Evolutionary conservation across 208 protist genomes (phyloP), one percentile per base, ranked within the genome.

Genomic region (Trypanosoma avium): DNA sequence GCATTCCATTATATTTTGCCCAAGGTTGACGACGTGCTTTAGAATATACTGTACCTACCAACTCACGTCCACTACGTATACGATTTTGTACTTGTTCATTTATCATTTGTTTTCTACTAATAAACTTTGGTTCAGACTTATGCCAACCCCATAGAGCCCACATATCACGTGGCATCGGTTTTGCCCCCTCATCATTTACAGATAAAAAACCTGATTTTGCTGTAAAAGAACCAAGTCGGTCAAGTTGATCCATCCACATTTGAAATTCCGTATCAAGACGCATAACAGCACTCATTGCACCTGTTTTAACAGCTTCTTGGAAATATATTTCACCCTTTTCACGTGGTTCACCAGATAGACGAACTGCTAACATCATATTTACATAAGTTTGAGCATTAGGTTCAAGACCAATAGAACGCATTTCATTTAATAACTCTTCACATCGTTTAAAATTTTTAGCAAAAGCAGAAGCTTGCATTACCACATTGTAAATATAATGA

Each of bases 241-340:
- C 82, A 4, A 96, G 67, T 66, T 96, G 91, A 57, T 93, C 83
- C 86, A 93, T 88, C 88, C 91, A 96, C 91, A 96, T 96, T 21
- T 57, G 54, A 54, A 94, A 92, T 76, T 96, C 91, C 9, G 85
- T 92, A 61, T 96, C 91, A n/a, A 92, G 70, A 6, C 91, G 78
- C 81, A 94, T 83, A 0, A 94, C 81, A 9, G 88, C 68, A 38
- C 48, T 63, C 45, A 96, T 48, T 45, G 86, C 86, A 1, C 76
- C 81, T 1, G 47, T 61, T 46, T 67, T 75, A 29, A 96, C 72
- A 19, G 76, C 91, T 26, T 92, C 77, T 35, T 75, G 72, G 65
- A 94, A 94, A 75, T 83, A 94, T 30, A 59, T 47, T 66, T 92
- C 84, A 4, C 61, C 65, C 71, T 84, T 81, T 59, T 90, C 84